Percentiles rank a stretch among this genome's conserved stretches.
Evolutionary conservation across 352 stramenopile species (phyloP).

Genomic region (Phytophthora nicotianae): DNA sequence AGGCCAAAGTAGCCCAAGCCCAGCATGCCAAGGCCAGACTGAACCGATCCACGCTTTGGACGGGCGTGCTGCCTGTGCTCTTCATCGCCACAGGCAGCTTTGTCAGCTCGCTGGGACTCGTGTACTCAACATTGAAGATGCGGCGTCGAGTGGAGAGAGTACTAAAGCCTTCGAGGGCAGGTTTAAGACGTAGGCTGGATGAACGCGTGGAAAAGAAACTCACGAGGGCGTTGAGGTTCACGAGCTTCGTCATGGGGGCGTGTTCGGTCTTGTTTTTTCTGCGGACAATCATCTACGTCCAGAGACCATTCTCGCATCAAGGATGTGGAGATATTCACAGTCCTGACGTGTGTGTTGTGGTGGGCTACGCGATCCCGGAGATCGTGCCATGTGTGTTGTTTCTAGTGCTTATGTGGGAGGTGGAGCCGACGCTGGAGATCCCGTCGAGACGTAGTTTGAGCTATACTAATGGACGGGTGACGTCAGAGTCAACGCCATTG

Average conservation of each 20-base stretch:
- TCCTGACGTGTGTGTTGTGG: constrained; percentile 65
- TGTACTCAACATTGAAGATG: constrained; percentile 85
- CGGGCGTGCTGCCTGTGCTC: constrained; percentile 65
- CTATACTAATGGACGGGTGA: constrained; percentile 37
- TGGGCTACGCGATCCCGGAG: constrained; percentile 78
- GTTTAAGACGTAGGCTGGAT: constrained; percentile 53
- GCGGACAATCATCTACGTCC: constrained; percentile 82
- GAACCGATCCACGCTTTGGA: constrained; percentile 42
- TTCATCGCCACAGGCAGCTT: constrained; percentile 75
- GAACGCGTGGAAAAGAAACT: constrained; percentile 71
- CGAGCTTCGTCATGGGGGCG: constrained; percentile 70
- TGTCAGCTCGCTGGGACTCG: constrained; percentile 61
- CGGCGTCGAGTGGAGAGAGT: constrained; percentile 70
- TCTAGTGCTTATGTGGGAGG: constrained; percentile 86
- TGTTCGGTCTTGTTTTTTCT: constrained; percentile 72
- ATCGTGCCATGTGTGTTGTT: constrained; percentile 79
- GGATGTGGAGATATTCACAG: constrained; percentile 70
- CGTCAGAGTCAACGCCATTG: constrained; percentile 58
- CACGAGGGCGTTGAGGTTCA: constrained; percentile 76
- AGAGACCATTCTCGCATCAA: constrained; percentile 76
- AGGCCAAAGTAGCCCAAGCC: constrained; percentile 31
- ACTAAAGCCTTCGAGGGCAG: constrained; percentile 50
- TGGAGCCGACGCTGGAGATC: constrained; percentile 76
- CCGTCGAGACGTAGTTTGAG: constrained; percentile 58
- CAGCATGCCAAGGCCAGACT: constrained; percentile 15